These are phyloP conservation scores for Pholiota adiposa DNA, from an alignment of 1,284 basidiomycete genomes.

Conservation along the genomic window DNA sequence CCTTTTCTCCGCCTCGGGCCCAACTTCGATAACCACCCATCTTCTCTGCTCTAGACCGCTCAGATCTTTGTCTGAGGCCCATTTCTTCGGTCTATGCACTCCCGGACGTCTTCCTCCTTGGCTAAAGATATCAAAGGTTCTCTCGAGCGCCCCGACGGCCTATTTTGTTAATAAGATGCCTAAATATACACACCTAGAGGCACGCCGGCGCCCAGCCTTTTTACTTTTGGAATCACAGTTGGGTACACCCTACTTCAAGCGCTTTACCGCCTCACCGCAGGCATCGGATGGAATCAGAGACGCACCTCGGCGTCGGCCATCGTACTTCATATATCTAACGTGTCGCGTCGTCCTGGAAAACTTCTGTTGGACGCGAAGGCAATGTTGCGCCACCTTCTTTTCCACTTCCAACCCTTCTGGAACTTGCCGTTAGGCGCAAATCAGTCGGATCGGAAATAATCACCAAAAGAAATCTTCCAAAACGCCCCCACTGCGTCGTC, in stretches of 20 bases:
- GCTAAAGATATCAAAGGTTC: background rate
- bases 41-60: slow-evolving; percentile 10
- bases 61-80: background rate
- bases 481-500: background rate
- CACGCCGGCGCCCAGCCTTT: background rate
- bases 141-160: background rate
- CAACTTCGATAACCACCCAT: background rate
- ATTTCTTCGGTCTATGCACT: background rate
- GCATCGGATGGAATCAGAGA: slow-evolving; percentile 15
- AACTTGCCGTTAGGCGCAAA: slow-evolving; percentile 11
- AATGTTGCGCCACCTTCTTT: background rate
- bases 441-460: background rate
- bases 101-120: background rate
- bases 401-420: slow-evolving; percentile 12
- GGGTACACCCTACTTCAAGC: background rate
- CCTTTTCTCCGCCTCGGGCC: slow-evolving; percentile 4
- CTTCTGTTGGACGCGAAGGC: background rate
- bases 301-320: slow-evolving; percentile 18
- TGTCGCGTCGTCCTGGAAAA: background rate
- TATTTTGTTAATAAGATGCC: background rate
- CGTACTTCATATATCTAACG: slow-evolving; percentile 1
- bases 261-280: slow-evolving; percentile 14
- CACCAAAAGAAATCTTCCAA: background rate
- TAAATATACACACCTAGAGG: background rate
- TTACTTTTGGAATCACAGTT: background rate